phyloP scores from a whole-genome alignment of 1,284 basidiomycete genomes.

The Cryptococcus deneoformans region DNA sequence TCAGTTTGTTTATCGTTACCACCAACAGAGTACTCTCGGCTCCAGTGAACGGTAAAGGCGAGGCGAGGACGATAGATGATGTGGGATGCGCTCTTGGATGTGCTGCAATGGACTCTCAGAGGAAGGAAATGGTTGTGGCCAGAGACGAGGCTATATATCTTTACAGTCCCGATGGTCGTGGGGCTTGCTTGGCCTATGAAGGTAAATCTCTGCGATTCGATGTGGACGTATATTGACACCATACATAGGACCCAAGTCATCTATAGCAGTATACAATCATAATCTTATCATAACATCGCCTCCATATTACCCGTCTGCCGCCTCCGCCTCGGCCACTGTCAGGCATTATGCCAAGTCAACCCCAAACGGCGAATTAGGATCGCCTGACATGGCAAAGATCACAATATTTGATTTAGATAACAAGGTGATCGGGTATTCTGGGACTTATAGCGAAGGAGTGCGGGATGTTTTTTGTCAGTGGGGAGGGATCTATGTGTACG shows the following conservation, averaged over 20 bases:
- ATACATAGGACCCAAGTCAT: conserved; percentile 38
- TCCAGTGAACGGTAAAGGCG: conserved; percentile 66
- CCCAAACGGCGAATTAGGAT: conserved; percentile 19
- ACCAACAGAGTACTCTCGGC: conserved; percentile 71
- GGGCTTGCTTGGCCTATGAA: conserved; percentile 86
- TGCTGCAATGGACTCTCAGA: conserved; percentile 69
- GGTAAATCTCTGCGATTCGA: conserved; percentile 52
- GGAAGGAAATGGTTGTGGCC: conserved; percentile 76
- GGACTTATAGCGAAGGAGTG: conserved; percentile 73
- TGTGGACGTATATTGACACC: not conserved
- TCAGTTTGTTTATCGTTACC: conserved; percentile 79
- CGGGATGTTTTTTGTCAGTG: conserved; percentile 74
- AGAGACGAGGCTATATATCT: conserved; percentile 90
- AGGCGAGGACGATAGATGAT: conserved; percentile 71
- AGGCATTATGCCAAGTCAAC: conserved; percentile 60
- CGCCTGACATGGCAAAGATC: conserved; percentile 73
- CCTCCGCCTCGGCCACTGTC: conserved; percentile 68
- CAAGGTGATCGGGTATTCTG: conserved; percentile 82
- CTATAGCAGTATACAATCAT: conserved; percentile 66
- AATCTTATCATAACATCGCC: conserved; percentile 89
- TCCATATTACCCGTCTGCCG: conserved; percentile 65
- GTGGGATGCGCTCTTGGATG: conserved; percentile 81
- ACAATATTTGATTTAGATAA: conserved; percentile 91
- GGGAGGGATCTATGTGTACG: conserved; percentile 71
- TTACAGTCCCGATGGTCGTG: conserved; percentile 77